These are phyloP conservation scores for Amphibolis antarctica DNA, from an alignment of 106 monocot genomes.

Conservation along the genomic window DNA sequence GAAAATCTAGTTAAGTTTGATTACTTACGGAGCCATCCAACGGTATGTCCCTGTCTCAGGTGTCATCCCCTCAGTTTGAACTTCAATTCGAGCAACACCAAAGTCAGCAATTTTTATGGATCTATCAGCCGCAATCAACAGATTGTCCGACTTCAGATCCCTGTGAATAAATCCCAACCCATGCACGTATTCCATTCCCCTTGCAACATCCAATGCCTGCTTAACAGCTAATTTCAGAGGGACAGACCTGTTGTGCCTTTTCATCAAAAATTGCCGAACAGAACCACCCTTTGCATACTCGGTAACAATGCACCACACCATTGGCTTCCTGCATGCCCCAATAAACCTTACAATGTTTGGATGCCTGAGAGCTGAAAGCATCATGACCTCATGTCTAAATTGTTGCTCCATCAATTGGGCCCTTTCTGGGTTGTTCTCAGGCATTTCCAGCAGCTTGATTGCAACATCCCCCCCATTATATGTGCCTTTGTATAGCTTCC, in stretches of 20 bases:
- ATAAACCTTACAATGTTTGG: constrained; percentile 24
- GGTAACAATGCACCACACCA: constrained; percentile 27
- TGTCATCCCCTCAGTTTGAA: constrained; percentile 26
- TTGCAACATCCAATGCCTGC: constrained; percentile 26
- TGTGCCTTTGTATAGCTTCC: constrained; percentile 20
- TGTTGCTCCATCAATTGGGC: constrained; percentile 25
- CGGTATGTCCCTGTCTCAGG: constrained; percentile 27
- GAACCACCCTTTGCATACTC: constrained; percentile 29
- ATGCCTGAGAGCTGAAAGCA: constrained; percentile 19
- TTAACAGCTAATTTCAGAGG: constrained; percentile 23
- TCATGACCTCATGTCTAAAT: constrained; percentile 25
- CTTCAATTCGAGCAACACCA: constrained; percentile 26
- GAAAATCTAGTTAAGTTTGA: neutral
- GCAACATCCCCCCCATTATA: constrained; percentile 23
- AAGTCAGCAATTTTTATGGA: constrained; percentile 31
- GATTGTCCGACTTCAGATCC: constrained; percentile 26
- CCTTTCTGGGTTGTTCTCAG: constrained; percentile 16
- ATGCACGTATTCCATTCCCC: constrained; percentile 29
- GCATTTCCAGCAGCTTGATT: constrained; percentile 27
- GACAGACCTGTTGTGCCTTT: constrained; percentile 16
- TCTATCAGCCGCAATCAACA: constrained; percentile 19
- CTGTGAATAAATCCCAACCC: constrained; percentile 25
- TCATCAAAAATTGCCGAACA: constrained; percentile 24
- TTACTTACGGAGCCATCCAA: constrained; percentile 23
- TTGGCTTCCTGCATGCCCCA: constrained; percentile 22